Evolutionary conservation across 371 early-diverging fungal species (phyloP), one percentile per base, ranked within the genome.

Genomic region (Mucor circinelloides): DNA sequence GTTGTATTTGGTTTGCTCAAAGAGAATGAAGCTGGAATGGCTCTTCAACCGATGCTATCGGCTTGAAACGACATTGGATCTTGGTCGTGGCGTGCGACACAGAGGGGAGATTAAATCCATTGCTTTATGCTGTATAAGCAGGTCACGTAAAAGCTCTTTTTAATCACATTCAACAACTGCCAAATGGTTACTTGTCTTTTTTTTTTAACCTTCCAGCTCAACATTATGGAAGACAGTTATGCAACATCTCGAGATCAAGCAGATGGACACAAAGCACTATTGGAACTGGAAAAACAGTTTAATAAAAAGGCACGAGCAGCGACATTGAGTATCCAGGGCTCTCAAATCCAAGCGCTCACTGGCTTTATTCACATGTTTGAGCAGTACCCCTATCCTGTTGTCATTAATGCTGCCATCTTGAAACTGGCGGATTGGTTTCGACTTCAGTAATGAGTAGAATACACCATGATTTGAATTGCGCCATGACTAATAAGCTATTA

Each of bases 341-440:
- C 75, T 6, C 87, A 85, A 56, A 77, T 87, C 19, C 78, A 81
- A 36, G 85, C 85, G 9, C 75, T 87, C 9, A 84, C 84, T 21
- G 76, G 74, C 13, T 87, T 83, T 50, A 73, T 81, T 15, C 74
- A 73, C 27, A 74, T 87, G 15, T 85, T 87, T 67, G 81, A 86
- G 42, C 77, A 82, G 23, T 84, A 80, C 61, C 84, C 88, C 0
- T 77, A 80, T 46, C 84, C 88, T 21, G 82, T 86, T 31, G 72
- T 87, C 27, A 81, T 87, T 62, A 87, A 83, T 55, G 81, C 86
- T 46, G 86, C 81, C 12, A 76, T 87, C 46, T 69, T 87, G 15
- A 87, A 87, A 63, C 68, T 87, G 3, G 85, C 86, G 7, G 88
- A 87, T 60, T 87, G 84, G 79, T 87, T 84, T 69, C 76, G 83